phyloP scores from a whole-genome alignment of 805 yeast species.

The Starmera quercuum region DNA sequence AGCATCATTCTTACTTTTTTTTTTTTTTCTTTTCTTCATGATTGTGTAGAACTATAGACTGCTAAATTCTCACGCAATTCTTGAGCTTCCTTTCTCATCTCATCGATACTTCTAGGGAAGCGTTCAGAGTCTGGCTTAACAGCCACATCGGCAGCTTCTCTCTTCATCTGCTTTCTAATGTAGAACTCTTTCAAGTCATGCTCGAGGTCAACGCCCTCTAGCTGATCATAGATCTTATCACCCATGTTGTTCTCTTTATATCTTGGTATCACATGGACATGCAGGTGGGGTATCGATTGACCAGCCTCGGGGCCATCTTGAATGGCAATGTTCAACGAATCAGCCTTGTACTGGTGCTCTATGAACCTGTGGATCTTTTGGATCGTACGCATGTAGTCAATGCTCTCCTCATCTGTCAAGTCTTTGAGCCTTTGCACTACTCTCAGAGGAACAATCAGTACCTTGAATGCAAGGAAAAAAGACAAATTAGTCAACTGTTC shows the following conservation, averaged over 20 bases:
- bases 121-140: constrained; percentile 47
- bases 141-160: constrained; percentile 17
- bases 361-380: constrained; percentile 67
- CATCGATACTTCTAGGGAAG: constrained; percentile 46
- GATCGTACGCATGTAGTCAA: constrained; percentile 71
- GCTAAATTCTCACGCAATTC: constrained; percentile 29
- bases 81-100: constrained; percentile 66
- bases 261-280: constrained; percentile 90
- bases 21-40: not conserved
- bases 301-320: constrained; percentile 98
- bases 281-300: constrained; percentile 92
- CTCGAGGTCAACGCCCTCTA: constrained; percentile 43
- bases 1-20: not conserved
- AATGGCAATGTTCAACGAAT: constrained; percentile 80
- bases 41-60: not conserved
- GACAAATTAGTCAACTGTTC: not conserved
- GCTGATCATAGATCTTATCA: constrained; percentile 62
- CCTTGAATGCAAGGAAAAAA: constrained; percentile 11
- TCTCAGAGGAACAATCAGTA: constrained; percentile 78
- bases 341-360: constrained; percentile 62
- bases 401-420: constrained; percentile 60
- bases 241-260: constrained; percentile 49
- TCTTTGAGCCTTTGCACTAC: constrained; percentile 60
- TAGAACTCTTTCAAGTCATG: constrained; percentile 21
- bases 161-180: constrained; percentile 21